phyloP scores from a whole-genome alignment of 2,329 filamentous ascomycete genomes.

The Lecanosticta acicola region DNA sequence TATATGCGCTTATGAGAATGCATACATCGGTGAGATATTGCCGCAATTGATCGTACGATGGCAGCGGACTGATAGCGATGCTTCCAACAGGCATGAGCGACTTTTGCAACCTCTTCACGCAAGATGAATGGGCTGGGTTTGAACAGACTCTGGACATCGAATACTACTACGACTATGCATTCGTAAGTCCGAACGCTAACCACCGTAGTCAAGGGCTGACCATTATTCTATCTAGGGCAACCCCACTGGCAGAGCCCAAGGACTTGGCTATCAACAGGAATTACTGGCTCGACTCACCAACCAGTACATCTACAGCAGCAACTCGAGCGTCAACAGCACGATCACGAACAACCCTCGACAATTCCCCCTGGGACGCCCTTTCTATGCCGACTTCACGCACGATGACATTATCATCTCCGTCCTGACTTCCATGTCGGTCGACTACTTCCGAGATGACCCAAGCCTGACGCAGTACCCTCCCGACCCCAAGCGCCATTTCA shows the following conservation, averaged over 20 bases:
- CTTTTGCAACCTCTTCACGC: slow-evolving; percentile 52
- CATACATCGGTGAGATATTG: slow-evolving; percentile 36
- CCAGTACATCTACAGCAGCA: slow-evolving; percentile 44
- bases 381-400: slow-evolving; percentile 52
- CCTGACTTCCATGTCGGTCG: slow-evolving; percentile 49
- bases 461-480: slow-evolving; percentile 40
- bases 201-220: too few relatives aligned
- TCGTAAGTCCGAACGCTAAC: too few relatives aligned
- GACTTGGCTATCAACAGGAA: slow-evolving; percentile 50
- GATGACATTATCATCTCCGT: slow-evolving; percentile 49
- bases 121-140: slow-evolving; percentile 51
- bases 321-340: slow-evolving; percentile 49
- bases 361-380: slow-evolving; percentile 46
- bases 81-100: slow-evolving; percentile 43
- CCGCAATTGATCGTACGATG: too few relatives aligned
- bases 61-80: too few relatives aligned
- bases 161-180: slow-evolving; percentile 41
- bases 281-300: slow-evolving; percentile 45
- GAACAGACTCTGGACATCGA: slow-evolving; percentile 50
- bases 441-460: slow-evolving; percentile 49
- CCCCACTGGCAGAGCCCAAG: slow-evolving; percentile 49
- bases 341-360: slow-evolving; percentile 41
- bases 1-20: slow-evolving; percentile 52
- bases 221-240: slow-evolving; percentile 36
- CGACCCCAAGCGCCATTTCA: slow-evolving; percentile 43